phyloP scores from a whole-genome alignment of 768 basidiomycete genomes.

The Atractiella rhizophila region DNA sequence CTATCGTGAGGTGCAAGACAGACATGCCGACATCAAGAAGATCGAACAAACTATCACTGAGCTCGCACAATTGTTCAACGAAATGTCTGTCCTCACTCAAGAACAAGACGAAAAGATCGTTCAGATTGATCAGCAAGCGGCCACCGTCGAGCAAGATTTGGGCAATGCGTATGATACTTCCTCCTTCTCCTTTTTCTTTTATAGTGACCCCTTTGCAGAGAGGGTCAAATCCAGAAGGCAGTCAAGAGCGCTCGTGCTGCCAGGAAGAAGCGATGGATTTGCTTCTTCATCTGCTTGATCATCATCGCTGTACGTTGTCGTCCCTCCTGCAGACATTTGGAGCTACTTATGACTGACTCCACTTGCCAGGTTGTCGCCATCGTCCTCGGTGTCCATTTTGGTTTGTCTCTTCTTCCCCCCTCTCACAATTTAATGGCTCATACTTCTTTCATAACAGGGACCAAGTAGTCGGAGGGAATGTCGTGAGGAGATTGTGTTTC shows the following conservation, averaged over 20 bases:
- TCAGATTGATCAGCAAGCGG: constrained; percentile 37
- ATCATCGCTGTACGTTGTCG: constrained; percentile 19
- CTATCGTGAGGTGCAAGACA: constrained; percentile 64
- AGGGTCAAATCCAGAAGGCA: constrained; percentile 62
- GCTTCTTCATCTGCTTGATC: constrained; percentile 48
- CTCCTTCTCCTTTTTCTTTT: neutral
- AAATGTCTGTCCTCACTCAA: constrained; percentile 25
- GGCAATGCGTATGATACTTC: constrained; percentile 17
- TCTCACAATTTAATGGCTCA: too few species aligned
- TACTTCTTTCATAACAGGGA: too few species aligned
- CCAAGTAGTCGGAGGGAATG: too few species aligned
- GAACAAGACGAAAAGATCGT: constrained; percentile 42
- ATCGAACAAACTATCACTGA: constrained; percentile 74
- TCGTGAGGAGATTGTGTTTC: too few species aligned
- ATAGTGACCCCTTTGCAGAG: constrained; percentile 24
- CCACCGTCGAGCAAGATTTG: constrained; percentile 40
- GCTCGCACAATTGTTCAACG: constrained; percentile 62
- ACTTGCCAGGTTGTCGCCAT: neutral
- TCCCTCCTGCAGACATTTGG: neutral
- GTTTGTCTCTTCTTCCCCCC: neutral
- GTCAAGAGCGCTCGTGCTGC: constrained; percentile 64
- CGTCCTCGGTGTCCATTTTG: neutral
- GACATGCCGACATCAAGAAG: constrained; percentile 57
- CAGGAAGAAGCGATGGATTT: constrained; percentile 91
- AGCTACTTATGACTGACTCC: neutral